Percentiles rank a stretch among this genome's conserved stretches.
These are phyloP conservation scores for Trichoderma cornu-damae DNA, from an alignment of 2,329 filamentous ascomycete genomes.

Conservation along the genomic window DNA sequence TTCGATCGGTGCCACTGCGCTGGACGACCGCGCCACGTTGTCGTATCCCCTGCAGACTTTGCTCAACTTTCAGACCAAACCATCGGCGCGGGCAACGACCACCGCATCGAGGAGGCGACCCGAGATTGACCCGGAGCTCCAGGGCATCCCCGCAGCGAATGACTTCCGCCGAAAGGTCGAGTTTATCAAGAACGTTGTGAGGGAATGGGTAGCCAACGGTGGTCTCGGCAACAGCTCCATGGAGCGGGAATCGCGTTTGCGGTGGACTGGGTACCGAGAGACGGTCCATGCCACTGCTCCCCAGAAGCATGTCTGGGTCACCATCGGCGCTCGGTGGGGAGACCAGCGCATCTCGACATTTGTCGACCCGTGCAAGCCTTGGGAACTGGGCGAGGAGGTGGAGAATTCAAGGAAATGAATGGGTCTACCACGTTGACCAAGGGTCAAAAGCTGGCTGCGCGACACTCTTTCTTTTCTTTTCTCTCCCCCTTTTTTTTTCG, in stretches of 20 bases:
- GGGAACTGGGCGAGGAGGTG: slow-evolving; percentile 51
- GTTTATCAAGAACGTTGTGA: slow-evolving; percentile 63
- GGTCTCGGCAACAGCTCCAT: slow-evolving; percentile 65
- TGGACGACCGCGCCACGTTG: slow-evolving; percentile 65
- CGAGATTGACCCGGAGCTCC: slow-evolving; percentile 55
- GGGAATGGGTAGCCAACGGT: slow-evolving; percentile 65
- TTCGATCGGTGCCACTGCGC: slow-evolving; percentile 63
- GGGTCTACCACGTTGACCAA: slow-evolving; percentile 9
- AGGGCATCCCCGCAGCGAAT: slow-evolving; percentile 65
- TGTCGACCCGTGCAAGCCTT: slow-evolving; percentile 51
- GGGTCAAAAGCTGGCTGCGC: not conserved
- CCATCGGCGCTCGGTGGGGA: slow-evolving; percentile 58
- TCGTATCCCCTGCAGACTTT: slow-evolving; percentile 69
- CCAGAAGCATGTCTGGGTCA: slow-evolving; percentile 64
- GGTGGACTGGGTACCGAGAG: slow-evolving; percentile 57
- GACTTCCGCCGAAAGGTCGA: slow-evolving; percentile 68
- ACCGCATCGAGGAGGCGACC: slow-evolving; percentile 51
- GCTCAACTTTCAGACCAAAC: slow-evolving; percentile 58
- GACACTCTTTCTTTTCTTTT: not conserved
- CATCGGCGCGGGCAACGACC: slow-evolving; percentile 38
- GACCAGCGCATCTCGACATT: slow-evolving; percentile 52
- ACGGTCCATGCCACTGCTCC: slow-evolving; percentile 45
- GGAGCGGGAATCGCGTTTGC: slow-evolving; percentile 48
- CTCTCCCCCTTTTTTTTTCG: too few species aligned
- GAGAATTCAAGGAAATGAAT: slow-evolving; percentile 35